Evolutionary conservation across 345 rosid species (phyloP).

Genomic region (Nasturtium officinale): DNA sequence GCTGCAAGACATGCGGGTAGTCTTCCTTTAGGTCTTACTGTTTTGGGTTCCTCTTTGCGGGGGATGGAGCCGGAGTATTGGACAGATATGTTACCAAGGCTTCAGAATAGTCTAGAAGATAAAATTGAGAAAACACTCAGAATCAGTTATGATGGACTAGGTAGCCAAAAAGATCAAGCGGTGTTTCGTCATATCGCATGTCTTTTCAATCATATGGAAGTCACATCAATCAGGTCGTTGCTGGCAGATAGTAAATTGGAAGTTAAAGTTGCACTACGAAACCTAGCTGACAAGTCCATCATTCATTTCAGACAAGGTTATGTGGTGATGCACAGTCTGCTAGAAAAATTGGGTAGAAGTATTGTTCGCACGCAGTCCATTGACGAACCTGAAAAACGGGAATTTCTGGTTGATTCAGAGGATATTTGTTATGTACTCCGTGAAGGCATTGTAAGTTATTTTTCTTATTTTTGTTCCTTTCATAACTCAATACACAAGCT

Average conservation of each 20-base stretch:
- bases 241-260: background rate
- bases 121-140: constrained; percentile 11
- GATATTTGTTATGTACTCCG: constrained; percentile 30
- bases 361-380: constrained; percentile 25
- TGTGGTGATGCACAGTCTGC: constrained; percentile 12
- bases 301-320: background rate
- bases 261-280: background rate
- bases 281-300: constrained; percentile 31
- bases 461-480: no score
- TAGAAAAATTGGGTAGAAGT: constrained; percentile 37
- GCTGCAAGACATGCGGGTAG: constrained; percentile 21
- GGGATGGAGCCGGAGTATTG: background rate
- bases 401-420: constrained; percentile 26
- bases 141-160: constrained; percentile 42
- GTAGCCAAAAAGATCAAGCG: background rate
- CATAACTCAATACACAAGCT: no score
- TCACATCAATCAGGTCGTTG: background rate
- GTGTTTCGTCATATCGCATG: constrained; percentile 47
- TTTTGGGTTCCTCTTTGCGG: constrained; percentile 27
- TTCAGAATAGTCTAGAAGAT: background rate
- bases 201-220: constrained; percentile 12
- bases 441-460: constrained; percentile 21
- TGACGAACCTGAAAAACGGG: constrained; percentile 16
- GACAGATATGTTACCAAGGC: constrained; percentile 15
- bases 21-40: constrained; percentile 42